Percentiles rank a stretch among this genome's conserved stretches.
Conservation (phyloP, 1,284 basidiomycete species). For the Puccinia triticina region DNA sequence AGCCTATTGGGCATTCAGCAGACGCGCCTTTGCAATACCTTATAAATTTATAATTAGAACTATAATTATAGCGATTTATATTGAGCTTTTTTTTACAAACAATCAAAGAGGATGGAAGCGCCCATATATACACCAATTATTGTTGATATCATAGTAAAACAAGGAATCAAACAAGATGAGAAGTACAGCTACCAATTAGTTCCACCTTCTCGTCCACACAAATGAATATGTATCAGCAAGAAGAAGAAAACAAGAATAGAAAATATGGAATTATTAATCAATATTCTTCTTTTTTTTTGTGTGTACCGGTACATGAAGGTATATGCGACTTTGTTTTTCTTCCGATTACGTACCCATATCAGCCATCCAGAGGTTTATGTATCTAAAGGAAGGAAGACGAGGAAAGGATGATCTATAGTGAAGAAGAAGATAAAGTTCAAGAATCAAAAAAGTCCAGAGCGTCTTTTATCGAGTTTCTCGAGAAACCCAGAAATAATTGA, state of each 20-base stretch:
- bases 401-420: background rate
- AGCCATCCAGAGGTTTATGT: slow-evolving; percentile 11
- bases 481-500: slow-evolving; percentile 7
- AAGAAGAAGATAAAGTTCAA: background rate
- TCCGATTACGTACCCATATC: slow-evolving; percentile 3
- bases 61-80: background rate
- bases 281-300: too few relatives aligned
- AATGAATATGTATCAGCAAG: too few relatives aligned
- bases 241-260: too few relatives aligned
- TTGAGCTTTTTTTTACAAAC: slow-evolving; percentile 3
- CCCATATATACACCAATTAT: background rate
- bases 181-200: background rate
- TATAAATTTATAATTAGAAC: too few relatives aligned
- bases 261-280: too few relatives aligned
- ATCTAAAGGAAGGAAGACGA: slow-evolving; percentile 11
- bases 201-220: background rate
- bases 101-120: background rate
- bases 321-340: background rate
- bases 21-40: too few relatives aligned
- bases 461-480: background rate
- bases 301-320: background rate
- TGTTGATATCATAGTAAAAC: slow-evolving; percentile 4
- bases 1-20: too few relatives aligned
- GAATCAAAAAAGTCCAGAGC: background rate
- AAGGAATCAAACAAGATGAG: background rate